Evolutionary conservation across 2,329 filamentous ascomycete species (phyloP).

Genomic region (Penicillium sp.): DNA sequence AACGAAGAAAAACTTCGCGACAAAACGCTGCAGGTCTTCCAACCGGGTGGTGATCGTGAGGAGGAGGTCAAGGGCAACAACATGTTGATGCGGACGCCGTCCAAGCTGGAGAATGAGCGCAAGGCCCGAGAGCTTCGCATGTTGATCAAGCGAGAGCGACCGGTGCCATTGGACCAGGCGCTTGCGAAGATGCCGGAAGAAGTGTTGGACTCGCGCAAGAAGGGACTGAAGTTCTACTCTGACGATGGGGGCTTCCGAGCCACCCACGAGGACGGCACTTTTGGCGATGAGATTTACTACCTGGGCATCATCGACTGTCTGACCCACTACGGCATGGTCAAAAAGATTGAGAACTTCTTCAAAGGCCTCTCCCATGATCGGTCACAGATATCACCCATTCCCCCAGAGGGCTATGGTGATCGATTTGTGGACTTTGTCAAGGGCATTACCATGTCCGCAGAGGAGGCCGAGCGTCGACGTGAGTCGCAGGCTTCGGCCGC

Average conservation of each 20-base stretch:
- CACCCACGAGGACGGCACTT: constrained; percentile 79
- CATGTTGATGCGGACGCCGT: constrained; percentile 79
- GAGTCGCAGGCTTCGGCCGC: constrained; percentile 25
- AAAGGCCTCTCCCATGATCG: constrained; percentile 83
- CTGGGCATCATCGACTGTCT: constrained; percentile 97
- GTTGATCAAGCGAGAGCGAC: constrained; percentile 87
- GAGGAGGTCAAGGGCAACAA: constrained; percentile 57
- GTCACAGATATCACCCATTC: constrained; percentile 84
- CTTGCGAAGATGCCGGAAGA: constrained; percentile 85
- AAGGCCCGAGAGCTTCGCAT: constrained; percentile 87
- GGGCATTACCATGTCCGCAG: constrained; percentile 80
- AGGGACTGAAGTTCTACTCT: constrained; percentile 74
- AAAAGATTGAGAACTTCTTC: constrained; percentile 94
- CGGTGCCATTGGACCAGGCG: constrained; percentile 83
- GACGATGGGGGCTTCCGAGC: constrained; percentile 91
- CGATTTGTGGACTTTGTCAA: constrained; percentile 90
- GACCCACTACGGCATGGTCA: constrained; percentile 90
- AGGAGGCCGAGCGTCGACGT: constrained; percentile 61
- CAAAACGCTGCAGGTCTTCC: constrained; percentile 90
- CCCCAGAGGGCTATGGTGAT: constrained; percentile 84
- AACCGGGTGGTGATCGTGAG: constrained; percentile 68
- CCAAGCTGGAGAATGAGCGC: constrained; percentile 82
- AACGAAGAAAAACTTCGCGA: constrained; percentile 90
- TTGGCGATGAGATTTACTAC: constrained; percentile 93
- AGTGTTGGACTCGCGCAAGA: constrained; percentile 66